Percentiles rank a stretch among this genome's conserved stretches.
Evolutionary conservation across 2,329 filamentous ascomycete genomes (phyloP).

Genomic region (Corynespora cassiicola): DNA sequence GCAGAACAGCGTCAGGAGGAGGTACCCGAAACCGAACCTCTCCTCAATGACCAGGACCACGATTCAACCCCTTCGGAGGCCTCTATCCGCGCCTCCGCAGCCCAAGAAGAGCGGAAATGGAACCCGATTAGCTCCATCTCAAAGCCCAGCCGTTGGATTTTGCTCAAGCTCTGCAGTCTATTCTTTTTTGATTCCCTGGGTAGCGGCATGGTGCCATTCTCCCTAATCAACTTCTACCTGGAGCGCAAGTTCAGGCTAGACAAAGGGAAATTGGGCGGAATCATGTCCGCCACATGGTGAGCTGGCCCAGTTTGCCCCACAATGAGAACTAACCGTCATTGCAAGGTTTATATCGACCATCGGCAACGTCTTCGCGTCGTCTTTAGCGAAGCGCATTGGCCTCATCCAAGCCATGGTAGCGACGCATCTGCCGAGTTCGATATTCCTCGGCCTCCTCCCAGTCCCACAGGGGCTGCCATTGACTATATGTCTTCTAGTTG

Average conservation of each 20-base stretch:
- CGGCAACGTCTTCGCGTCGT: conserved; percentile 38
- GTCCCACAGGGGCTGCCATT: conserved; percentile 26
- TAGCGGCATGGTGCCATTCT: conserved; percentile 68
- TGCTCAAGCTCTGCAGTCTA: conserved; percentile 69
- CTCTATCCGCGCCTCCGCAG: conserved; percentile 9
- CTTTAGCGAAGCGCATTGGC: conserved; percentile 68
- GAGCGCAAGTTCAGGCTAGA: conserved; percentile 63
- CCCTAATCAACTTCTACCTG: conserved; percentile 60
- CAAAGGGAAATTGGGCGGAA: conserved; percentile 60
- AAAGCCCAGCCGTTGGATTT: conserved; percentile 58
- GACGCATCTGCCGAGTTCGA: conserved; percentile 43
- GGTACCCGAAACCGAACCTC: conserved; percentile 29
- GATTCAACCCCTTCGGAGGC: conserved; percentile 16
- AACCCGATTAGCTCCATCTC: conserved; percentile 62
- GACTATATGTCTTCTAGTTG: conserved; percentile 40
- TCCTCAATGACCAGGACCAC: conserved; percentile 21
- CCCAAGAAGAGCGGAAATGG: conserved; percentile 26
- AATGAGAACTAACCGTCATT: too few species aligned
- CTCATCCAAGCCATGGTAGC: conserved; percentile 54
- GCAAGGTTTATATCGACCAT: conserved; percentile 39
- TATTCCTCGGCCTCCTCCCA: conserved; percentile 43
- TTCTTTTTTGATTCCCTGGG: conserved; percentile 74
- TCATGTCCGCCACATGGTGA: conserved; percentile 56
- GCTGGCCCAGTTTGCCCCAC: conserved; percentile 2
- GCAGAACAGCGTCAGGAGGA: conserved; percentile 7